Percentiles rank a stretch among this genome's conserved stretches.
Conservation (phyloP, 495 filamentous ascomycete genomes). For the Annulohypoxylon stygium region DNA sequence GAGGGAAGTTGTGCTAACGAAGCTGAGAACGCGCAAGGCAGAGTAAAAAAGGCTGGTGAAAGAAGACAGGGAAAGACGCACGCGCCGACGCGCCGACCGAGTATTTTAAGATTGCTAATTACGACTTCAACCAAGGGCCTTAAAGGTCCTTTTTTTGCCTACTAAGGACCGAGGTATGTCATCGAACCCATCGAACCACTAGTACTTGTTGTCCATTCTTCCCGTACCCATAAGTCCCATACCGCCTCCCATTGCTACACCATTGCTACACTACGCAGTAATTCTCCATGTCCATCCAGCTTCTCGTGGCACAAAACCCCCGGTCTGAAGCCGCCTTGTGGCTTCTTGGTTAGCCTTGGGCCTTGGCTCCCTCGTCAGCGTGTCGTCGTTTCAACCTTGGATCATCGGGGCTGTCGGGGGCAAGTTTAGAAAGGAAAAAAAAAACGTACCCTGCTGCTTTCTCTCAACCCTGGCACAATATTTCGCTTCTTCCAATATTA, state of each 20-base stretch:
- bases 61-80: conserved; percentile 30
- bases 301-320: conserved; percentile 31
- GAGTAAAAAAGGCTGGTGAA: conserved; percentile 3
- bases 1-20: conserved; percentile 3
- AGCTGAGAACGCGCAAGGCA: conserved; percentile 1
- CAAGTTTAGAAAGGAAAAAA: neutral
- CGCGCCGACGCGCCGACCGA: conserved; percentile 29
- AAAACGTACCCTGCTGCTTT: conserved; percentile 21
- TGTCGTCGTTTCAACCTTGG: conserved; percentile 28
- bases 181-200: conserved; percentile 14
- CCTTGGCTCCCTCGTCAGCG: conserved; percentile 22
- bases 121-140: conserved; percentile 29
- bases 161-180: conserved; percentile 41
- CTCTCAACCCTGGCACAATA: conserved; percentile 22
- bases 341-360: conserved; percentile 26
- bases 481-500: conserved; percentile 34
- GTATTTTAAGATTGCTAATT: conserved; percentile 42
- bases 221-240: conserved; percentile 1
- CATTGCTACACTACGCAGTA: neutral
- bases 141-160: neutral
- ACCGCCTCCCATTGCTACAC: neutral
- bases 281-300: conserved; percentile 17
- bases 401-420: neutral
- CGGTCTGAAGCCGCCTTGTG: conserved; percentile 31
- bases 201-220: conserved; percentile 24